Percentiles rank a stretch among this genome's conserved stretches.
Conservation (phyloP, 805 yeast genomes). For the Metschnikowia borealis region DNA sequence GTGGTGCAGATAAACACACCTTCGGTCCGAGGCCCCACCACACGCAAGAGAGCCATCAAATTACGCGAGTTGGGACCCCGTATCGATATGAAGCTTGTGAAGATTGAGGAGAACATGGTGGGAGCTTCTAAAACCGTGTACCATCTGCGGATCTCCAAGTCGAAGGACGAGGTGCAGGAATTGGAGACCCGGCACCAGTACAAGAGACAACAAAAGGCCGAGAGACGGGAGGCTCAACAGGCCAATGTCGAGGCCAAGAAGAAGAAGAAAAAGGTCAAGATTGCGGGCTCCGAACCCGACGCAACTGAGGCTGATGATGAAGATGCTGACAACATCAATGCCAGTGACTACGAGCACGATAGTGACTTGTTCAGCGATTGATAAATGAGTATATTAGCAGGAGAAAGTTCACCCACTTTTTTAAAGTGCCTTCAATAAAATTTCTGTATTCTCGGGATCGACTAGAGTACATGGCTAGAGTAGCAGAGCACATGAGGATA, state of each 20-base stretch:
- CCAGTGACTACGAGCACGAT: conserved; percentile 43
- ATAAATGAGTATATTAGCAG: background rate
- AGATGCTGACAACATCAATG: conserved; percentile 18
- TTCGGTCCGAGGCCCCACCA: conserved; percentile 17
- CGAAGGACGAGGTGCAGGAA: conserved; percentile 53
- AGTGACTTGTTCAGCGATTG: conserved; percentile 38
- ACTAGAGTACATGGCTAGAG: too few relatives aligned
- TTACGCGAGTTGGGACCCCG: conserved; percentile 93
- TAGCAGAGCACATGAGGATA: too few relatives aligned
- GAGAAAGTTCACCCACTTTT: too few relatives aligned
- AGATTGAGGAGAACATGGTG: conserved; percentile 84
- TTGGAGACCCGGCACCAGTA: conserved; percentile 66
- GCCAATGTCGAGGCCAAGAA: conserved; percentile 73
- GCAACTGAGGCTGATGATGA: background rate
- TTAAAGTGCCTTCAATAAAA: too few relatives aligned
- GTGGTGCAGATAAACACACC: conserved; percentile 53
- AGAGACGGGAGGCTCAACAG: conserved; percentile 73
- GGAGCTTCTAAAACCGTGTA: conserved; percentile 86
- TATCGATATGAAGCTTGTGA: conserved; percentile 65
- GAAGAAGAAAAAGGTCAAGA: conserved; percentile 65
- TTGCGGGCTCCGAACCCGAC: background rate
- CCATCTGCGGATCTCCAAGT: conserved; percentile 67
- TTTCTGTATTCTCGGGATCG: background rate
- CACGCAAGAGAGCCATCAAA: conserved; percentile 78
- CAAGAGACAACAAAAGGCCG: conserved; percentile 57